Evolutionary conservation across 2,329 filamentous ascomycete genomes (phyloP).

Genomic region (Fulvia fulva): DNA sequence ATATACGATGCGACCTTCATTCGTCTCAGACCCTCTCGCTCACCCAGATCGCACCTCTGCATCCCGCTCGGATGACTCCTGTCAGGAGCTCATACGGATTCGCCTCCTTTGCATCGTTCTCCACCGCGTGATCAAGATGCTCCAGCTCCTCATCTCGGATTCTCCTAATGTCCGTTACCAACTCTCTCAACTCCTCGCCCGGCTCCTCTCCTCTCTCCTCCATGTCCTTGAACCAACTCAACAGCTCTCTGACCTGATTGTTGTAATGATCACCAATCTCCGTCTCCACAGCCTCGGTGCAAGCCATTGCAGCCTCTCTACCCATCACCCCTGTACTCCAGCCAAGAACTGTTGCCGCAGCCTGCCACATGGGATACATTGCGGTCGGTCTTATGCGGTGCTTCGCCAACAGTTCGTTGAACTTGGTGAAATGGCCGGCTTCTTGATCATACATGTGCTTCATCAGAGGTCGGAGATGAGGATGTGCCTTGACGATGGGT

Average conservation of each 20-base stretch:
- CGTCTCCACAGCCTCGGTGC: constrained; percentile 96
- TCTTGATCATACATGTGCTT: constrained; percentile 98
- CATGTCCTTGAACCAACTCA: constrained; percentile 77
- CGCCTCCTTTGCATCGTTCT: constrained; percentile 87
- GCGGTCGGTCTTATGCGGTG: constrained; percentile 90
- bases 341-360: constrained; percentile 73
- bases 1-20: no score
- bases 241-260: constrained; percentile 73
- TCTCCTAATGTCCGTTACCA: constrained; percentile 70
- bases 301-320: constrained; percentile 94
- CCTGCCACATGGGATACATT: constrained; percentile 86
- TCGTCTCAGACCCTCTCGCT: constrained; percentile 68
- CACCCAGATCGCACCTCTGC: constrained; percentile 87
- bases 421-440: constrained; percentile 77
- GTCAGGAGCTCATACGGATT: constrained; percentile 86
- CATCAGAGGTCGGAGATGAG: constrained; percentile 86
- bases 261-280: constrained; percentile 98
- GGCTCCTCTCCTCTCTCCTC: constrained; percentile 74
- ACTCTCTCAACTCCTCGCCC: constrained; percentile 68
- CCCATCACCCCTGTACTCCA: constrained; percentile 89
- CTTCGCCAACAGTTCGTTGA: constrained; percentile 75
- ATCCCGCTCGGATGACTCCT: constrained; percentile 82
- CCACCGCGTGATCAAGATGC: constrained; percentile 90
- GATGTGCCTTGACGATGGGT: constrained; percentile 71
- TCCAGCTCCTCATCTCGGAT: constrained; percentile 96